phyloP scores from a whole-genome alignment of 2,329 filamentous ascomycete species.

The Aspergillus brasiliensis region DNA sequence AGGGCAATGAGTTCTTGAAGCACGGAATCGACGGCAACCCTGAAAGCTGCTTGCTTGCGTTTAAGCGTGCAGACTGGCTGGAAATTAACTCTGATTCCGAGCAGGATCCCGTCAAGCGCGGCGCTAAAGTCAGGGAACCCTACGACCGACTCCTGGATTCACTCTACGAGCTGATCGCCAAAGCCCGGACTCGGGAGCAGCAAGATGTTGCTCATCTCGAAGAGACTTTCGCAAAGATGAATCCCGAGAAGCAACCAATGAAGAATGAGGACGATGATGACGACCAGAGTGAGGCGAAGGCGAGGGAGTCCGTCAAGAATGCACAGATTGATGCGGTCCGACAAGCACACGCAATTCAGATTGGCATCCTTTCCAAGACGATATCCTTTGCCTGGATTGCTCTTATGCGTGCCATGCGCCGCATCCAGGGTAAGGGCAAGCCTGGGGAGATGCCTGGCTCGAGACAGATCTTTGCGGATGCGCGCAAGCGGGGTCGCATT shows the following conservation, averaged over 20 bases:
- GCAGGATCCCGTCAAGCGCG: slow-evolving; percentile 66
- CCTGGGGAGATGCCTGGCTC: slow-evolving; percentile 74
- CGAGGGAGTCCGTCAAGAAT: slow-evolving; percentile 55
- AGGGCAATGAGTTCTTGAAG: slow-evolving; percentile 76
- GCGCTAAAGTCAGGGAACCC: slow-evolving; percentile 75
- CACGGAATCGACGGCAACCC: slow-evolving; percentile 88
- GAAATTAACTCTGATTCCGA: slow-evolving; percentile 76
- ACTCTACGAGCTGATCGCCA: slow-evolving; percentile 82
- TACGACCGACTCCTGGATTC: slow-evolving; percentile 82
- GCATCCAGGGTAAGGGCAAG: slow-evolving; percentile 79
- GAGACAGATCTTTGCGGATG: slow-evolving; percentile 85
- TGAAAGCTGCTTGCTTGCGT: slow-evolving; percentile 85
- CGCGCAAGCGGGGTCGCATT: slow-evolving; percentile 80
- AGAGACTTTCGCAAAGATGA: slow-evolving; percentile 52
- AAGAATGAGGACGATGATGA: slow-evolving; percentile 58
- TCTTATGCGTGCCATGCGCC: slow-evolving; percentile 88
- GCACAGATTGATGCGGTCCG: slow-evolving; percentile 60
- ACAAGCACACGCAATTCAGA: slow-evolving; percentile 71
- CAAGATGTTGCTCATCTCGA: slow-evolving; percentile 60
- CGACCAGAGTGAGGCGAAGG: slow-evolving; percentile 52
- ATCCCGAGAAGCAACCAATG: slow-evolving; percentile 40
- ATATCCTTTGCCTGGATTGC: slow-evolving; percentile 95
- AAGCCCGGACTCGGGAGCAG: slow-evolving; percentile 66
- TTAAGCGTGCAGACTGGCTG: slow-evolving; percentile 85
- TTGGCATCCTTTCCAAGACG: slow-evolving; percentile 75